Evolutionary conservation across 305 asterid genomes (phyloP).

Genomic region (Fraxinus baroniana): DNA sequence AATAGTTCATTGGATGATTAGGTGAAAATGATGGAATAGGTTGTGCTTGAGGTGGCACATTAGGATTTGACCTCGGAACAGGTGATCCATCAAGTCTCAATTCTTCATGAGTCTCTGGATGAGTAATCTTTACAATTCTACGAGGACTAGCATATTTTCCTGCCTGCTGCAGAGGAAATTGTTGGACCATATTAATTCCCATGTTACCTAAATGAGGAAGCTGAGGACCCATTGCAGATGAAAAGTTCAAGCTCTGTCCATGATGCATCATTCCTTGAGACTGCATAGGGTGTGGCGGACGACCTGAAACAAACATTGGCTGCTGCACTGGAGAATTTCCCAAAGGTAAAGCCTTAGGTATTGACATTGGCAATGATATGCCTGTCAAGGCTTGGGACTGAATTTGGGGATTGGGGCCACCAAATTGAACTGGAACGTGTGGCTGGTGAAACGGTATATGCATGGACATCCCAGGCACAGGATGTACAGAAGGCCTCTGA

Average conservation of each 20-base stretch:
- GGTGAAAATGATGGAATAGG: constrained; percentile 33
- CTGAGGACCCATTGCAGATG: constrained; percentile 66
- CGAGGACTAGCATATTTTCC: constrained; percentile 49
- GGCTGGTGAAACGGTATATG: constrained; percentile 60
- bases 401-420: constrained; percentile 69
- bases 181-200: constrained; percentile 60
- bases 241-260: constrained; percentile 58
- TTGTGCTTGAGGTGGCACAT: background rate
- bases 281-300: constrained; percentile 73
- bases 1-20: constrained; percentile 46
- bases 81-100: constrained; percentile 68
- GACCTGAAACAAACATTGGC: constrained; percentile 63
- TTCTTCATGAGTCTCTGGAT: constrained; percentile 87
- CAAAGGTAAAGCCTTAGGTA: constrained; percentile 53
- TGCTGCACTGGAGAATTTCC: constrained; percentile 67
- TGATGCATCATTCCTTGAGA: constrained; percentile 81
- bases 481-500: constrained; percentile 57
- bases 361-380: constrained; percentile 38
- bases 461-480: constrained; percentile 57
- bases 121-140: constrained; percentile 76
- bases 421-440: constrained; percentile 61
- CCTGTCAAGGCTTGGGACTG: constrained; percentile 66
- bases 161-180: constrained; percentile 63
- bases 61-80: constrained; percentile 58
- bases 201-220: constrained; percentile 63